A percentile compares a stretch with the other conserved stretches of the same genome.
Conservation (phyloP, 129 eudicot species). For the Glebionis coronaria region DNA sequence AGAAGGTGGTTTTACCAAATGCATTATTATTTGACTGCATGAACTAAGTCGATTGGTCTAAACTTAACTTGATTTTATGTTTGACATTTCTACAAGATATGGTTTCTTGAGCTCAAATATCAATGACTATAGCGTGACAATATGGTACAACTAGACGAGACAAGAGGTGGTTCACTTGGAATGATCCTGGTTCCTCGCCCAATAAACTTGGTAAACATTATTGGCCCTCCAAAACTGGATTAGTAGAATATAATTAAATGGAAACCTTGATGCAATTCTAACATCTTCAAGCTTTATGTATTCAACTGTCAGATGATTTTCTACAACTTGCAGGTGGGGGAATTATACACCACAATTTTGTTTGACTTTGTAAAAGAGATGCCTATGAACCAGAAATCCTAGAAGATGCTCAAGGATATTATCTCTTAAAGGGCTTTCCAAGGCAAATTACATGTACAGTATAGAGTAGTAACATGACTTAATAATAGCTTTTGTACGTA, state of each 20-base stretch:
- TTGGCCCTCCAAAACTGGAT: neutral
- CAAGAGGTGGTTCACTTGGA: constrained; percentile 46
- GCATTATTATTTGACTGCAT: too few species aligned
- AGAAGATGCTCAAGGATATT: constrained; percentile 73
- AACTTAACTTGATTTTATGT: constrained; percentile 15
- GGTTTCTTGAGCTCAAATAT: constrained; percentile 66
- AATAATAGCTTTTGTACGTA: neutral
- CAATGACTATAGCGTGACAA: constrained; percentile 57
- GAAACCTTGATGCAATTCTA: constrained; percentile 5
- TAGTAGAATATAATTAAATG: neutral
- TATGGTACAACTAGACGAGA: constrained; percentile 75
- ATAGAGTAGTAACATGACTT: neutral
- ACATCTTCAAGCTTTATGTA: constrained; percentile 11
- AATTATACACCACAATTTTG: constrained; percentile 52
- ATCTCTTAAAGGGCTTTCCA: constrained; percentile 65
- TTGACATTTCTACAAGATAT: constrained; percentile 46
- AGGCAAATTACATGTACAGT: constrained; percentile 40
- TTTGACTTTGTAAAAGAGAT: constrained; percentile 85
- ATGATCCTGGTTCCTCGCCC: constrained; percentile 62
- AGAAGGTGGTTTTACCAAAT: too few species aligned
- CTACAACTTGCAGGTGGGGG: constrained; percentile 58
- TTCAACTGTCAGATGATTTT: constrained; percentile 79
- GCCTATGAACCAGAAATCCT: constrained; percentile 66
- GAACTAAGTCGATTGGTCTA: constrained; percentile 22
- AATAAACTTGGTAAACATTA: constrained; percentile 63